These are phyloP conservation scores for apple (Malus domestica) DNA, from an alignment of 306 rosid species.

Conservation along the genomic window ASM211411v1 NC_041792.1:28825407-28825906, in stretches of 20 bases:
- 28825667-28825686: too few species aligned
- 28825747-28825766: conserved; percentile 12
- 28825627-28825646: conserved; percentile 19
- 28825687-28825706: too few species aligned
- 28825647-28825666: not conserved
- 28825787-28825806: conserved; percentile 31
- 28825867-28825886: conserved; percentile 41
- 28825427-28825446: conserved; percentile 37
- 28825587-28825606: conserved; percentile 39
- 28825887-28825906: conserved; percentile 48
- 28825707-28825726: conserved; percentile 7
- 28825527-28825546: conserved; percentile 84
- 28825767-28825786: conserved; percentile 49
- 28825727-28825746: conserved; percentile 16
- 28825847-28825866: conserved; percentile 50
- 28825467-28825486: conserved; percentile 22
- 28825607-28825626: conserved; percentile 30
- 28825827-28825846: conserved; percentile 32
- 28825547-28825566: conserved; percentile 59
- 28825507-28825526: conserved; percentile 46
- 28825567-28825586: conserved; percentile 71
- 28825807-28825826: conserved; percentile 33
- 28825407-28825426: conserved; percentile 53
- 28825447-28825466: conserved; percentile 37
- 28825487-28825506: conserved; percentile 28